Evolutionary conservation across 495 filamentous ascomycete species (phyloP).

Genomic region (Aspergillus panamensis): DNA sequence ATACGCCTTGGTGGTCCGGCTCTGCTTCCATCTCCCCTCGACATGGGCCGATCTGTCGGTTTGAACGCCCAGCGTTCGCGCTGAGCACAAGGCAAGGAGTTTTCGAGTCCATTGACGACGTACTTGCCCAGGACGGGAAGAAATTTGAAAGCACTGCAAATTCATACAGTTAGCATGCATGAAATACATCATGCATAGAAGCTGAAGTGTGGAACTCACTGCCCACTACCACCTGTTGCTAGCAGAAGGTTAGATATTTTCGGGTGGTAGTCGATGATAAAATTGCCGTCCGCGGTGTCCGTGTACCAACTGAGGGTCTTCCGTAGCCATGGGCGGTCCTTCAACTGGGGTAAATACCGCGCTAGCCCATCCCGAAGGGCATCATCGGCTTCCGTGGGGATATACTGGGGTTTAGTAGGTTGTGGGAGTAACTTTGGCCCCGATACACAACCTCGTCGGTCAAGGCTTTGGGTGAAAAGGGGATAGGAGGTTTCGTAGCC

Average conservation of each 20-base stretch:
- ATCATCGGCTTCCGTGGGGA: conserved; percentile 15
- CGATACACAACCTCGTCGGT: neutral
- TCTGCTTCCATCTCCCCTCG: conserved; percentile 20
- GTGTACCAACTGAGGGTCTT: conserved; percentile 44
- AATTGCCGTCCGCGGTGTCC: conserved; percentile 22
- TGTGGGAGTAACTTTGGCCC: neutral
- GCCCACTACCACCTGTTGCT: conserved; percentile 19
- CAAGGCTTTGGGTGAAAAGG: too few species aligned
- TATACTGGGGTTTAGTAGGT: conserved; percentile 5
- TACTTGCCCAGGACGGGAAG: conserved; percentile 15
- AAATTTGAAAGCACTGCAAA: conserved; percentile 22
- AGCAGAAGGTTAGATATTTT: conserved; percentile 16
- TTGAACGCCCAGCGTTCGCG: conserved; percentile 19
- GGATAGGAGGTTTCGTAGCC: neutral
- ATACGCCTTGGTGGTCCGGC: conserved; percentile 19
- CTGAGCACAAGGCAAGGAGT: neutral
- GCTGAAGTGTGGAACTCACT: conserved; percentile 21
- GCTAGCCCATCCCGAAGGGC: conserved; percentile 47
- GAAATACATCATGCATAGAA: too few species aligned
- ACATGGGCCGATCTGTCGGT: neutral
- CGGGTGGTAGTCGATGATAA: conserved; percentile 25
- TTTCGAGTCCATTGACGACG: conserved; percentile 8
- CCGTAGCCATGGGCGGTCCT: conserved; percentile 53
- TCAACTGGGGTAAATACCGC: conserved; percentile 54
- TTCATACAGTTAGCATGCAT: neutral